Evolutionary conservation across 352 stramenopile species (phyloP).

Genomic region (Pythium apleroticum): DNA sequence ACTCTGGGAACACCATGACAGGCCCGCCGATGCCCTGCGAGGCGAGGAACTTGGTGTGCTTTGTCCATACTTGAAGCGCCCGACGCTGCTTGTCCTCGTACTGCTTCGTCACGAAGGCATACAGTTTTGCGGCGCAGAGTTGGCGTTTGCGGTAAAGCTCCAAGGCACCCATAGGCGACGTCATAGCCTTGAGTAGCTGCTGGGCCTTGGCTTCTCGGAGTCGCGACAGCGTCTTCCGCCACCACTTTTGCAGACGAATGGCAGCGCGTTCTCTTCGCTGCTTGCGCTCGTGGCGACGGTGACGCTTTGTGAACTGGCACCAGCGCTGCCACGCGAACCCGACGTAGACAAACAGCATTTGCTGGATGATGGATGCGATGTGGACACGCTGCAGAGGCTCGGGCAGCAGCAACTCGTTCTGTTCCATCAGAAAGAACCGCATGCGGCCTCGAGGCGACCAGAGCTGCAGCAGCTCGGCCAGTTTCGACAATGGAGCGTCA

Average conservation of each 20-base stretch:
- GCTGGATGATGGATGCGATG: constrained; percentile 47
- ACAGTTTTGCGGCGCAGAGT: constrained; percentile 43
- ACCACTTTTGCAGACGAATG: constrained; percentile 45
- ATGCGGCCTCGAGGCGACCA: constrained; percentile 50
- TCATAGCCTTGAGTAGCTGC: neutral
- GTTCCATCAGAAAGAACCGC: constrained; percentile 54
- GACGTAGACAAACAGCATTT: constrained; percentile 61
- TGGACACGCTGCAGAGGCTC: constrained; percentile 37
- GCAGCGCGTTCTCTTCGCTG: constrained; percentile 28
- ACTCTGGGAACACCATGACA: constrained; percentile 8
- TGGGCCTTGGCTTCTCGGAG: constrained; percentile 2
- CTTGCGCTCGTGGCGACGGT: constrained; percentile 37
- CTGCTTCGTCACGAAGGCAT: constrained; percentile 39
- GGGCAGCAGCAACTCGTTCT: constrained; percentile 43
- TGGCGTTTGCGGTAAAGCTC: constrained; percentile 47
- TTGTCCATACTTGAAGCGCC: constrained; percentile 33
- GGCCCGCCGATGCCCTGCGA: neutral
- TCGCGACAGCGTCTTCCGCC: constrained; percentile 29
- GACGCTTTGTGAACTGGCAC: constrained; percentile 38
- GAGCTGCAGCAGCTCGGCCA: constrained; percentile 3
- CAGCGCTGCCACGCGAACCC: constrained; percentile 65
- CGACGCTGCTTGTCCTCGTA: constrained; percentile 28
- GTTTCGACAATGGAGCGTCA: neutral
- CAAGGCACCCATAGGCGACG: constrained; percentile 38
- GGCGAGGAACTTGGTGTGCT: neutral